These are phyloP conservation scores for Arthrinium puccinioides DNA, from an alignment of 2,329 filamentous ascomycete genomes.

Conservation along the genomic window DNA sequence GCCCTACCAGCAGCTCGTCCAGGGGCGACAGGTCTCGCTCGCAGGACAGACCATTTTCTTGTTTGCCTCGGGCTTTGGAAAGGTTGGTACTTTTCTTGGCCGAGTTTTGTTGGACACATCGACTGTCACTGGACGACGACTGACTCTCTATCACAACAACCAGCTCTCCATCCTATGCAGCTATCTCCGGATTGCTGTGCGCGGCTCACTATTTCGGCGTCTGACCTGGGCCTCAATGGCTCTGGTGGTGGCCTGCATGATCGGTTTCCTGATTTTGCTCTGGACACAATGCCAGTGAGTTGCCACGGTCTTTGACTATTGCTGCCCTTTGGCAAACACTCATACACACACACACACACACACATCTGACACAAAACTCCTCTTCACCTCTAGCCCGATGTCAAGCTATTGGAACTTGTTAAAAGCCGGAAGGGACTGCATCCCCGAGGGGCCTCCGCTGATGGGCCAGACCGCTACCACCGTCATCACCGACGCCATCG, in stretches of 20 bases:
- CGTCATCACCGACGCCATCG: constrained; percentile 24
- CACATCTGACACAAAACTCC: too few species aligned
- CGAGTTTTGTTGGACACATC: background rate
- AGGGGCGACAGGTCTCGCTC: constrained; percentile 29
- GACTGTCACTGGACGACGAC: background rate
- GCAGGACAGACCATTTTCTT: constrained; percentile 31
- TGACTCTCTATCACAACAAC: constrained; percentile 8
- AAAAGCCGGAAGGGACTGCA: constrained; percentile 14
- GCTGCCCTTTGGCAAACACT: too few species aligned
- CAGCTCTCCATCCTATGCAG: constrained; percentile 33
- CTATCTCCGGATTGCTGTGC: constrained; percentile 30
- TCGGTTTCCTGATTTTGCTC: constrained; percentile 25
- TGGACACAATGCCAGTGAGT: constrained; percentile 29
- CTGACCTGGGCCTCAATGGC: constrained; percentile 19
- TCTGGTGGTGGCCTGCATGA: constrained; percentile 18
- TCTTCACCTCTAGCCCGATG: constrained; percentile 6
- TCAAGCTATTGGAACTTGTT: constrained; percentile 21
- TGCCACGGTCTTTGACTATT: too few species aligned
- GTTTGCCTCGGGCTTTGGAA: constrained; percentile 25
- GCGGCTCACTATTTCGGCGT: constrained; percentile 22
- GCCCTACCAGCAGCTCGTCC: constrained; percentile 14
- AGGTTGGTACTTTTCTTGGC: background rate
- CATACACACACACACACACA: background rate
- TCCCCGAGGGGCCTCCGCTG: constrained; percentile 19
- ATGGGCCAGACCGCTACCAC: constrained; percentile 24